Evolutionary conservation across 441 rosid genomes (phyloP).

Genomic region (Gossypium laxum): DNA sequence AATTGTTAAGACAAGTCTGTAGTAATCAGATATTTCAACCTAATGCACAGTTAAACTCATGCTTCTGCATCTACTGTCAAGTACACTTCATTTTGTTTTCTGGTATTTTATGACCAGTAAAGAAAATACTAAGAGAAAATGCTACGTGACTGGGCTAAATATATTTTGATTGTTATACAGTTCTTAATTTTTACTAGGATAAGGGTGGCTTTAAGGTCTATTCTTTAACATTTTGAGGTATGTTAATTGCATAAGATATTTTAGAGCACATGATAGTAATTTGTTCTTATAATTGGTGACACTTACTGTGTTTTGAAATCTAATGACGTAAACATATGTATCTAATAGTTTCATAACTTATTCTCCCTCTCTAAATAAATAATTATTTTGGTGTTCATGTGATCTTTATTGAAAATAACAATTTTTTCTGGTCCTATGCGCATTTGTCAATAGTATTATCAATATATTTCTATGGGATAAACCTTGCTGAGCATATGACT

Average conservation of each 20-base stretch:
- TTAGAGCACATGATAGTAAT: background rate
- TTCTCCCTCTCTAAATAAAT: background rate
- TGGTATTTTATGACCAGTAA: background rate
- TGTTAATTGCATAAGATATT: background rate
- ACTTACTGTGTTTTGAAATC: background rate
- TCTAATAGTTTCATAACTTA: background rate
- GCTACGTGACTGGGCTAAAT: background rate
- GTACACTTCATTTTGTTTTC: background rate
- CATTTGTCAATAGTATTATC: background rate
- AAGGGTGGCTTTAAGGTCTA: background rate
- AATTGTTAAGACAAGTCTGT: background rate
- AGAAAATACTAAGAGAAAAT: background rate
- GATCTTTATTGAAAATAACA: background rate
- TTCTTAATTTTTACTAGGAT: background rate
- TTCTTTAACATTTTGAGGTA: background rate
- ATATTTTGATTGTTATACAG: background rate
- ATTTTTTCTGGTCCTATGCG: background rate
- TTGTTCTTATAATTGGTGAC: too few species aligned
- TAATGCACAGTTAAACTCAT: background rate
- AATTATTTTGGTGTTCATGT: background rate
- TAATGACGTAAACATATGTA: background rate
- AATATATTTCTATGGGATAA: background rate
- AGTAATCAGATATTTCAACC: background rate
- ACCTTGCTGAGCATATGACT: constrained; percentile 10
- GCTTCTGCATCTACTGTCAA: background rate